Base-by-base conservation (phyloP, 805 yeast species). In the Saccharomycopsis fodiens region DNA sequence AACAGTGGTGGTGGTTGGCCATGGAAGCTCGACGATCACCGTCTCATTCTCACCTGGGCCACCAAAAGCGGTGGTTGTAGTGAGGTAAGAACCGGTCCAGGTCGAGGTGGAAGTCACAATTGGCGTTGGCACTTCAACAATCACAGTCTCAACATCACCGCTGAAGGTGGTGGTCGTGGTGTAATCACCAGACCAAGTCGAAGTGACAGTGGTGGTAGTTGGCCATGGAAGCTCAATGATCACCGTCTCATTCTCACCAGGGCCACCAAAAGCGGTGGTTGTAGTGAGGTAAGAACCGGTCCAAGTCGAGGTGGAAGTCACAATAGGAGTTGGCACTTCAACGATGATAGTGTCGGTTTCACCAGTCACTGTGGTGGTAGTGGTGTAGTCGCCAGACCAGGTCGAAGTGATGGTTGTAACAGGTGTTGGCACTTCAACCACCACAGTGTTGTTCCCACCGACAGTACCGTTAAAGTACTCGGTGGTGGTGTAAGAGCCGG, bases 121-220 rank as follows among this genome's bases (percentile, higher is more conserved):
- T 16, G 17, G 17, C 5, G 17, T 16, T 34, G 37, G 37, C 6
- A 34, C 21, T 16, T 34, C 17, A 34, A 34, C 21, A 8, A 34
- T 34, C 17, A 34, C 37, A 12, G 37, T 16, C 13, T 34, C 37
- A 19, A 15, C 37, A 34, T 7, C 12, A 19, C 21, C 37, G 12
- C 8, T 34, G 12, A 8, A 8, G 8, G 7, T 7, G 21, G 13
- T 12, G 13, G 37, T 34, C 7, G 37, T 19, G 13, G 37, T 34
- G 12, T 16, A 34, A 34, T 34, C 37, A 19, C 37, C 37, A 19
- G 37, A 8, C 37, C 37, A 34, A 19, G 37, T 34, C 10, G 20
- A 16, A 10, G 37, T 34, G 13, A 34, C 21, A 19, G 37, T 34
- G 37, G 13, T 19, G 17, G 12, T 12, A 34, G 37, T 34, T 19